Conservation (phyloP, 495 filamentous ascomycete genomes). For the Podospora didyma region DNA sequence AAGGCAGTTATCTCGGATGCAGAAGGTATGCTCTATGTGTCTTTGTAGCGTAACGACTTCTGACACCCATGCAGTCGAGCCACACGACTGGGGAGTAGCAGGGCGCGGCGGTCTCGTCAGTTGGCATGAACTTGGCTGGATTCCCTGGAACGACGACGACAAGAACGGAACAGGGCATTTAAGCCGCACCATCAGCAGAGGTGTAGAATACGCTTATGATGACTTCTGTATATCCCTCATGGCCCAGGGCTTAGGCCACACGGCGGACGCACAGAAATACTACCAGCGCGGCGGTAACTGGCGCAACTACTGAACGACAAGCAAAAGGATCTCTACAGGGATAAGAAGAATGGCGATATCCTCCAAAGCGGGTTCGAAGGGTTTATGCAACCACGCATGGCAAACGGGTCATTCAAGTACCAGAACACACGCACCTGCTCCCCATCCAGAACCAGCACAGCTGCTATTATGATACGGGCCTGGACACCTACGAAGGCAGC, state of each 20-base stretch:
- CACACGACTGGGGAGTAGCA: constrained; percentile 56
- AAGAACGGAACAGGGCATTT: constrained; percentile 54
- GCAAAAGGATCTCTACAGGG: constrained; percentile 32
- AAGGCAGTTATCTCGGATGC: constrained; percentile 68
- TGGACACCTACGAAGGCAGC: constrained; percentile 68
- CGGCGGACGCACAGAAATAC: constrained; percentile 52
- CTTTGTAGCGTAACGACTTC: constrained; percentile 21
- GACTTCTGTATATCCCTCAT: constrained; percentile 59
- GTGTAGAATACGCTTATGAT: constrained; percentile 71
- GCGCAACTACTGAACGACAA: constrained; percentile 49
- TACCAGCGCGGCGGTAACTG: constrained; percentile 52
- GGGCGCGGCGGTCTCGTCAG: constrained; percentile 61
- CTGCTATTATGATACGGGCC: constrained; percentile 53
- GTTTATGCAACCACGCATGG: constrained; percentile 62
- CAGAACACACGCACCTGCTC: constrained; percentile 66
- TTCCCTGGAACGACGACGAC: constrained; percentile 59
- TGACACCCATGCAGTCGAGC: constrained; percentile 45
- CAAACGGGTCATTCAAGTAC: constrained; percentile 61
- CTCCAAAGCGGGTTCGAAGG: constrained; percentile 51
- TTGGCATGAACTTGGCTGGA: constrained; percentile 60
- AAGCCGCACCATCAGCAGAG: constrained; percentile 60
- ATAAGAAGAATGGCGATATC: constrained; percentile 14
- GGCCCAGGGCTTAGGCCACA: constrained; percentile 49
- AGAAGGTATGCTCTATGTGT: constrained; percentile 44
- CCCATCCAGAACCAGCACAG: constrained; percentile 36